phyloP scores from a whole-genome alignment of 2,329 filamentous ascomycete genomes.

The Sporothrix mexicana region DNA sequence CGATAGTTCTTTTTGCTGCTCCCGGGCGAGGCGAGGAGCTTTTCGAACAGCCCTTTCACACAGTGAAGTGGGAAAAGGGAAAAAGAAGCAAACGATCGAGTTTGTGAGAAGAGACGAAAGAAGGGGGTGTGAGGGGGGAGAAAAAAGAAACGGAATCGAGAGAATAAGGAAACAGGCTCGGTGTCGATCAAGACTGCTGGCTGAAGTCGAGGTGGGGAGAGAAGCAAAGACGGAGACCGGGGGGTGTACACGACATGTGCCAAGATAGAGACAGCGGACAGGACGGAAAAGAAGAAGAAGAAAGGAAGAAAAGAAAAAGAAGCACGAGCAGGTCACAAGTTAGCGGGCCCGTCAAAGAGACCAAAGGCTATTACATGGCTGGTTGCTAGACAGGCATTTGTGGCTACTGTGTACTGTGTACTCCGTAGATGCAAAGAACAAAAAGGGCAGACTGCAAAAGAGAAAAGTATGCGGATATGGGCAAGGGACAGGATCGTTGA shows the following conservation, averaged over 20 bases:
- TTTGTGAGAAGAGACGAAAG: constrained; percentile 10
- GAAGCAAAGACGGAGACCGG: constrained; percentile 19
- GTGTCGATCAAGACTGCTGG: constrained; percentile 28
- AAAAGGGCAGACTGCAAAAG: not conserved
- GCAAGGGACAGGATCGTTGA: constrained; percentile 11
- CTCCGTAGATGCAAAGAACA: not conserved
- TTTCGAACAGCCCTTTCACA: constrained; percentile 23
- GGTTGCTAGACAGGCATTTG: not conserved
- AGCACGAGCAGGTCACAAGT: not conserved
- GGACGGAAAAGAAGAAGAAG: not conserved
- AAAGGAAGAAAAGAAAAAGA: not conserved
- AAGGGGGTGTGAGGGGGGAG: constrained; percentile 2
- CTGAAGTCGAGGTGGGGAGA: constrained; percentile 23
- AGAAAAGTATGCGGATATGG: not conserved
- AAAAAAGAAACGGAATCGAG: not conserved
- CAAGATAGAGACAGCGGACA: constrained; percentile 13
- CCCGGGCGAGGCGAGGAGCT: constrained; percentile 10
- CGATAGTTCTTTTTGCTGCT: not conserved
- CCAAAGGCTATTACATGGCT: not conserved
- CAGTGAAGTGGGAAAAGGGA: not conserved
- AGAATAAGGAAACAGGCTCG: constrained; percentile 23
- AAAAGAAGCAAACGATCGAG: not conserved
- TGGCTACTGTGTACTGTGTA: not conserved
- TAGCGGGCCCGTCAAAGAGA: not conserved
- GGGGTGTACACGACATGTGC: constrained; percentile 11